phyloP scores from a whole-genome alignment of 441 rosid genomes.

The Corymbia citriodora region DNA sequence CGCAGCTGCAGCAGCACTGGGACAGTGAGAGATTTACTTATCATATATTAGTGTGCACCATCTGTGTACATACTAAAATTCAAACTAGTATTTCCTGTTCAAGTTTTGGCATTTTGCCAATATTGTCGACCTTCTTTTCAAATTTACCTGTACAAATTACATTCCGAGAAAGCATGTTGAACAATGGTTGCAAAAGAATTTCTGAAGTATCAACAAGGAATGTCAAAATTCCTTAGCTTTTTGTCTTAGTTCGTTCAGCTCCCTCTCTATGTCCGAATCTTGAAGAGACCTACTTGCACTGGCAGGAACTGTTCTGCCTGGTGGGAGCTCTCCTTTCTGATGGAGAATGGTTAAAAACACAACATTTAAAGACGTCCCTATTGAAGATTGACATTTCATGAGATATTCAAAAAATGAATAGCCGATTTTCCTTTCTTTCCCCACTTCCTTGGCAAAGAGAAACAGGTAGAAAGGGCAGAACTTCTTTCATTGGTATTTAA shows the following conservation, averaged over 20 bases:
- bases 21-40: not conserved
- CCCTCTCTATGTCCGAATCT: constrained; percentile 59
- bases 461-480: not conserved
- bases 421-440: not conserved
- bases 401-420: not conserved
- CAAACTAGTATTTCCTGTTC: not conserved
- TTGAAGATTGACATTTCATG: not conserved
- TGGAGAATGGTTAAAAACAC: not conserved
- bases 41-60: not conserved
- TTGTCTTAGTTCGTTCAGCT: constrained; percentile 60
- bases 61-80: not conserved
- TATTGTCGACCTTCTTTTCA: not conserved
- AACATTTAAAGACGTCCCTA: not conserved
- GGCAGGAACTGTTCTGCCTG: constrained; percentile 40
- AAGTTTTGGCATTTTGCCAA: not conserved
- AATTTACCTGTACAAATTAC: not conserved
- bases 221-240: constrained; percentile 48
- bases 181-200: not conserved
- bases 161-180: not conserved
- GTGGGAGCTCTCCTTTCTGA: constrained; percentile 73
- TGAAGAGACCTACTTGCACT: constrained; percentile 23
- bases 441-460: not conserved
- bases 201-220: not conserved
- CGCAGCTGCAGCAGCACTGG: not conserved
- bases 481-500: not conserved